Evolutionary conservation across 2,329 filamentous ascomycete species (phyloP), one percentile per base, ranked within the genome.

Genomic region (Geosmithia putterillii): DNA sequence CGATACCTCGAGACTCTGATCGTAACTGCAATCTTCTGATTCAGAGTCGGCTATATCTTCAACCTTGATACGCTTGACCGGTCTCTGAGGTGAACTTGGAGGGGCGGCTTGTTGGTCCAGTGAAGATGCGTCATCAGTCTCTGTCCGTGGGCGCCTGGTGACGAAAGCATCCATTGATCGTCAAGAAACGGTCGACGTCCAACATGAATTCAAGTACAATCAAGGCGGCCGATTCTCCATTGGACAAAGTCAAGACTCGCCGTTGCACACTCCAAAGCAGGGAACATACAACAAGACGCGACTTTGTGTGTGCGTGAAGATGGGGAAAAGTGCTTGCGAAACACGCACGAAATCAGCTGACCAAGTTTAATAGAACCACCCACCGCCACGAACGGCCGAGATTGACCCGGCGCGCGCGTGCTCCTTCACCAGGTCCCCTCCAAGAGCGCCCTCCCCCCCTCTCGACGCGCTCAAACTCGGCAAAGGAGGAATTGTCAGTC

Each of bases 91-190:
- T 14, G 4, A 32, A 41, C 45, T 10, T 32, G 20, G 15, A n/a
- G 6, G 19, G 28, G 28, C 28, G 28, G 28, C 10, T 9, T 12
- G n/a, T 12, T 10, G 8, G 21, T 54, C 52, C 21, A 52, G 48
- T 28, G 46, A 40, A 17, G 45, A 37, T 38, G 43, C 34, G 37
- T 50, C 45, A 20, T 43, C 36, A 37, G 18, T 19, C 28, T 50
- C 46, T 47, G 46, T 23, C 45, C 52, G 12, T 14, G 59, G 49
- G 2, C 54, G 45, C 45, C 55, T 57, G 43, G 47, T 60, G 37
- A 65, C 52, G 43, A 63, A 64, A n/a, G 57, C 55, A 46, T 66
- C 62, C 63, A 66, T 66, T n/a, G n/a, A n/a, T n/a, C n/a, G 4
- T 21, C 52, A 46, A 32, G 28, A 14, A 14, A 32, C 28, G 10